phyloP scores from a whole-genome alignment of 169 alveolate genomes.

The Babesia bovis region DNA sequence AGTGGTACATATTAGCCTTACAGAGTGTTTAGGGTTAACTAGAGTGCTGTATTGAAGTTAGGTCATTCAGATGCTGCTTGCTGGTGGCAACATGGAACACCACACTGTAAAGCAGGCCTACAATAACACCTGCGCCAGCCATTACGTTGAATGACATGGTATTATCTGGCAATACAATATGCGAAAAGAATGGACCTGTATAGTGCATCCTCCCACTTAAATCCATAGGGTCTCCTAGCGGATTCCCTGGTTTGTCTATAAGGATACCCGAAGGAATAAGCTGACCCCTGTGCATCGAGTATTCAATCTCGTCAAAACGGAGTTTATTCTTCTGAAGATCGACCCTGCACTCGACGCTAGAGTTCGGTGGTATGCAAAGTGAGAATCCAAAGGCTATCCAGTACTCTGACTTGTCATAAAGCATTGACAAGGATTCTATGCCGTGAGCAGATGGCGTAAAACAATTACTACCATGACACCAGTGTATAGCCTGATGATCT shows the following conservation, averaged over 20 bases:
- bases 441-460: neutral
- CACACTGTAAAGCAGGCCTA: conserved; percentile 48
- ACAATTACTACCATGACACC: conserved; percentile 1
- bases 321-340: conserved; percentile 56
- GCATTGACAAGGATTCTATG: conserved; percentile 1
- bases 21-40: too few relatives aligned
- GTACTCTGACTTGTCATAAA: conserved; percentile 12
- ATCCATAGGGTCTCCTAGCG: neutral
- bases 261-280: conserved; percentile 43
- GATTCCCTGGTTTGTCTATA: neutral
- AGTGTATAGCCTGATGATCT: neutral
- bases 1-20: too few relatives aligned
- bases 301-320: conserved; percentile 30
- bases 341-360: conserved; percentile 11
- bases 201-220: conserved; percentile 8
- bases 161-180: conserved; percentile 45
- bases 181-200: conserved; percentile 36
- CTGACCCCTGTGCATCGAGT: conserved; percentile 53
- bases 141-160: conserved; percentile 62
- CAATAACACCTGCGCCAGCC: conserved; percentile 50
- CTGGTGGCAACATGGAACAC: conserved; percentile 37
- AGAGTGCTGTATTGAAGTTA: too few relatives aligned
- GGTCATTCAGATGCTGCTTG: neutral
- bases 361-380: conserved; percentile 6
- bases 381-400: conserved; percentile 57